Evolutionary conservation across 345 rosid genomes (phyloP).

Genomic region (Adansonia digitata): DNA sequence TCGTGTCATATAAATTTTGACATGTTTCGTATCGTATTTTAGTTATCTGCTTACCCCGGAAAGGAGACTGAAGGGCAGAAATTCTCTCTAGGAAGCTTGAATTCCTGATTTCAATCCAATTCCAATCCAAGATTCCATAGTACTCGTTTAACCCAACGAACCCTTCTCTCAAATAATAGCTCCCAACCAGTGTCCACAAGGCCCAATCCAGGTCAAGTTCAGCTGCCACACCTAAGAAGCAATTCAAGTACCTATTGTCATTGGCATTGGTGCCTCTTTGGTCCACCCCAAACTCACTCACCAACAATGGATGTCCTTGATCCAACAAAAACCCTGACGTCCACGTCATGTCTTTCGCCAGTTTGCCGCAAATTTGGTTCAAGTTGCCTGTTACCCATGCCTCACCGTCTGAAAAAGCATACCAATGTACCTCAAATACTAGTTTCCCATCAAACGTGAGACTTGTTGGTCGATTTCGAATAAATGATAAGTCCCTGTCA

Average conservation of each 20-base stretch:
- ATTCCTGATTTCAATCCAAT: constrained; percentile 57
- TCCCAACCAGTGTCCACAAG: constrained; percentile 77
- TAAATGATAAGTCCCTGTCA: constrained; percentile 51
- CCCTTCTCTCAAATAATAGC: constrained; percentile 78
- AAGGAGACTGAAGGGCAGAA: constrained; percentile 55
- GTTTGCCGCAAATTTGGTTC: constrained; percentile 67
- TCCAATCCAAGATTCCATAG: constrained; percentile 58
- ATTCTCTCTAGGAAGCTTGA: constrained; percentile 53
- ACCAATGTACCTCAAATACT: constrained; percentile 86
- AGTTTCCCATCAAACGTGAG: constrained; percentile 57
- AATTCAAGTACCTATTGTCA: no score
- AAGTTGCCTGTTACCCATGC: constrained; percentile 67
- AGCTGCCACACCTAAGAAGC: no score
- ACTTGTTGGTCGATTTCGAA: constrained; percentile 35
- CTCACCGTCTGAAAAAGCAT: constrained; percentile 59
- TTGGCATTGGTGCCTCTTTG: constrained; percentile 55
- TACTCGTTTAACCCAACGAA: constrained; percentile 48
- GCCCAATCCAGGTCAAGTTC: constrained; percentile 86
- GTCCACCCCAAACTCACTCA: constrained; percentile 47
- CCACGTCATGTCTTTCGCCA: constrained; percentile 44
- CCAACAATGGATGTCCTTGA: constrained; percentile 55
- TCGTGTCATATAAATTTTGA: no score
- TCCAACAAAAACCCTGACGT: constrained; percentile 52
- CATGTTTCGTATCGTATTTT: no score
- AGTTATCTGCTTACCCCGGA: constrained; percentile 57